Conservation (phyloP, 139 green algal species). For the Tetradesmus obliquus region DNA sequence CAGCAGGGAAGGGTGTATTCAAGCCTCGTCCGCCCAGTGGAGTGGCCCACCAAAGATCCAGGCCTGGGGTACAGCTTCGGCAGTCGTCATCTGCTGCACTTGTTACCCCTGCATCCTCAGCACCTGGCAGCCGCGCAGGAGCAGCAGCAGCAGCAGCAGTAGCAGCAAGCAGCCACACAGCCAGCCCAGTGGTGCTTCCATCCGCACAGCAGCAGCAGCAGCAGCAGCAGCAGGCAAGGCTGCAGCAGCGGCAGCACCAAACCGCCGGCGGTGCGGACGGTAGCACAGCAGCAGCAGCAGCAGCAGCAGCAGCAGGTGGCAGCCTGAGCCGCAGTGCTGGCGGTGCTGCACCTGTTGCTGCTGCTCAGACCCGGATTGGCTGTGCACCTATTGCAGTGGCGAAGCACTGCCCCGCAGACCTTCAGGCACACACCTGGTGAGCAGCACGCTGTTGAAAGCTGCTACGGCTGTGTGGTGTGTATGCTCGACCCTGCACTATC, state of each 20-base stretch:
- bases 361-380: not conserved
- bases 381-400: slow-evolving; percentile 56
- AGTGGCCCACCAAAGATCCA: not conserved
- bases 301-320: too few relatives aligned
- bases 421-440: slow-evolving; percentile 44
- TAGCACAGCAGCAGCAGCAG: not conserved
- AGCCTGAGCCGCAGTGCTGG: not conserved
- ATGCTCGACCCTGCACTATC: not conserved
- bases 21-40: not conserved
- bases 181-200: not conserved
- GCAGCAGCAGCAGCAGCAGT: slow-evolving; percentile 24
- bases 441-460: not conserved
- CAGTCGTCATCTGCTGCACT: not conserved
- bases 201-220: not conserved
- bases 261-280: not conserved
- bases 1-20: not conserved
- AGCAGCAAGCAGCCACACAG: not conserved
- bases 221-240: not conserved
- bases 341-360: not conserved
- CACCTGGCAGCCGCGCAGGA: not conserved
- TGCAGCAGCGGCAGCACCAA: not conserved
- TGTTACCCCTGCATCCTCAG: not conserved
- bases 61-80: not conserved
- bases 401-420: slow-evolving; percentile 53
- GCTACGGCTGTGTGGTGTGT: not conserved